Percentiles rank a stretch among this genome's conserved stretches.
Conservation (phyloP, 1,139 yeast genomes). For the Yueomyces sp. region DNA sequence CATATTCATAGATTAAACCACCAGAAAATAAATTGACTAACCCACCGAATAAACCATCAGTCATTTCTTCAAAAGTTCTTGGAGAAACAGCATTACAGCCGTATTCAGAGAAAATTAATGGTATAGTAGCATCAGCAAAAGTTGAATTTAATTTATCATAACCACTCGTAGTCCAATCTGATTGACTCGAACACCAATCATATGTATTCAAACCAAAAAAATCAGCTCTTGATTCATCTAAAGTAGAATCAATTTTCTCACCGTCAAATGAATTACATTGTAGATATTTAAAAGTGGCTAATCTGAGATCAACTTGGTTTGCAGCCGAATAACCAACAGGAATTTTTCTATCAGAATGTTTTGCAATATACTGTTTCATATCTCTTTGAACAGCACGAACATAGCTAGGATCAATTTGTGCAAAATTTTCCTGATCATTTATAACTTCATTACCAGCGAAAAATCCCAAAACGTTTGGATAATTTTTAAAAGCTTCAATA, state of each 20-base stretch:
- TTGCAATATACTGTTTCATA: conserved; percentile 65
- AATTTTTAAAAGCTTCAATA: conserved; percentile 70
- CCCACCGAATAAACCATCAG: conserved; percentile 42
- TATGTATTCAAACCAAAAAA: conserved; percentile 88
- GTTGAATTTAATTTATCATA: conserved; percentile 49
- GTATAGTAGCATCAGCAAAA: conserved; percentile 49
- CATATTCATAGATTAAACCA: conserved; percentile 67
- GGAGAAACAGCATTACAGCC: conserved; percentile 57
- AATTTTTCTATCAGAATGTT: conserved; percentile 55
- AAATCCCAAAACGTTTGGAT: conserved; percentile 81
- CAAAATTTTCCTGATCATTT: conserved; percentile 60
- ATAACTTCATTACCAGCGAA: conserved; percentile 90
- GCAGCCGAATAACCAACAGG: conserved; percentile 95
- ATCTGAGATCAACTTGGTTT: conserved; percentile 59
- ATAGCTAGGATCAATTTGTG: conserved; percentile 48
- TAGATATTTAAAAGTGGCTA: conserved; percentile 69
- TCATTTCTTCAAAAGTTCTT: conserved; percentile 60
- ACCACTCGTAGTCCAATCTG: conserved; percentile 57
- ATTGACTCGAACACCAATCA: conserved; percentile 78
- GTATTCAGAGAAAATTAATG: conserved; percentile 78
- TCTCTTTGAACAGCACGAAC: conserved; percentile 89
- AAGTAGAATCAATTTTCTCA: conserved; percentile 27
- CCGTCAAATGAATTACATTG: conserved; percentile 50
- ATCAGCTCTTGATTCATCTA: conserved; percentile 58
- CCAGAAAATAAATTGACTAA: conserved; percentile 52